A percentile compares a stretch with the other conserved stretches of the same genome.
Evolutionary conservation across 768 basidiomycete species (phyloP).

Genomic region (Coprinellus micaceus): DNA sequence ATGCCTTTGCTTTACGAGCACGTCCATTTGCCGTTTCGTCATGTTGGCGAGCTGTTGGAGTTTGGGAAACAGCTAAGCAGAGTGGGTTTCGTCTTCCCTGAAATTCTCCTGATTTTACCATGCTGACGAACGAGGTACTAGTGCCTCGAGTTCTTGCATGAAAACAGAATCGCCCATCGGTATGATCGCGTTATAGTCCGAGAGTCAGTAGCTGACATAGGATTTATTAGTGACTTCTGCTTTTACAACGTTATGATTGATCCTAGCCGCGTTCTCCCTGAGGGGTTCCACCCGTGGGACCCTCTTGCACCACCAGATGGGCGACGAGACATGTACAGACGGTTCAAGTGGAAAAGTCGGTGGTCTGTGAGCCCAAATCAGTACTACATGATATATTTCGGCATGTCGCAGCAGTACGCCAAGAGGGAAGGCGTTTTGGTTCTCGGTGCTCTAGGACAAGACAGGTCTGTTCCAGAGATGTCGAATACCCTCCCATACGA

Average conservation of each 20-base stretch:
- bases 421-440: background rate
- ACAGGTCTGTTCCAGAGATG: conserved; percentile 22
- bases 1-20: conserved; percentile 20
- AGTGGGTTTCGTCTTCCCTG: conserved; percentile 6
- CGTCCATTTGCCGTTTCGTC: conserved; percentile 15
- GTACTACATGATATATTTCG: conserved; percentile 29
- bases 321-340: background rate
- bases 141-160: conserved; percentile 21
- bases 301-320: background rate
- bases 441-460: conserved; percentile 17
- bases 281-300: conserved; percentile 12
- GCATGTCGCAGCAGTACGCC: conserved; percentile 12
- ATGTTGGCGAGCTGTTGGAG: conserved; percentile 20
- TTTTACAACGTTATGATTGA: conserved; percentile 20
- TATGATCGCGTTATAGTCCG: background rate
- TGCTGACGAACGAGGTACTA: conserved; percentile 1
- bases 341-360: conserved; percentile 9
- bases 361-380: conserved; percentile 20
- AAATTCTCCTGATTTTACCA: background rate
- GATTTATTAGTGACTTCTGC: conserved; percentile 19
- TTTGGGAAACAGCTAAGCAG: conserved; percentile 17
- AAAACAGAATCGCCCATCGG: conserved; percentile 15
- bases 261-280: conserved; percentile 13
- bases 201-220: background rate
- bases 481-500: conserved; percentile 21